Base-by-base conservation (phyloP, 164 flowering plant species). In the Litsea cubeba region DNA sequence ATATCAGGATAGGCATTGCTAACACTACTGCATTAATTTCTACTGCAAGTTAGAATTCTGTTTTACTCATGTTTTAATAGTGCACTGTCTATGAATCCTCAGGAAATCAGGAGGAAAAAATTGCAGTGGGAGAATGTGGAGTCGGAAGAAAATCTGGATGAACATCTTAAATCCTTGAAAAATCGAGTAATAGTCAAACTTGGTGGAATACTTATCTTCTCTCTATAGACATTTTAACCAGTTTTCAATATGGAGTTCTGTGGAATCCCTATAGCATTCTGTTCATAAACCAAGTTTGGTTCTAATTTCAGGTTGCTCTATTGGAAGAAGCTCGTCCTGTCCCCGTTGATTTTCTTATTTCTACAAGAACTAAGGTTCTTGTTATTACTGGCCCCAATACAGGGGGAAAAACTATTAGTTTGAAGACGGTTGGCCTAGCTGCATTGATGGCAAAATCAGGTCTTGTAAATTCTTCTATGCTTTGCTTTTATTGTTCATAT, bases 391-490 rank as follows among this genome's bases (percentile, higher is more conserved):
- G 98, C 72, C 98, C 98, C 49, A 95, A 95, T 76, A 91, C 98
- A 11, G 98, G 97, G 30, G 98, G 98, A n/a, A 95, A 95, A 85
- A 95, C 98, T 69, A 88, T 92, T 75, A 87, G 91, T 89, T 82
- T 95, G 72, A 95, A 95, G 83, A 89, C 97, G 50, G 77, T 92
- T 75, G 98, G 97, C 65, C 83, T 95, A 82, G 97, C 97, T 79
- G 87, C 94, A 72, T 83, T 92, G 90, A 95, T 95, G 98, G 97
- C 97, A 79, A 95, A 88, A 83, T 88, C 97, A 88, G 98, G 98
- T 92, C 70, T 60, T 2, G 50, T 50, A 4, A 46, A 50, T 50
- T 17, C 40, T 54, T 17, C 7, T 2, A 66, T 66, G 35, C 18
- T 11, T 64, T 66, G 50, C 32, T 5, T 30, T 17, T 26, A 12